Percentiles rank a stretch among this genome's conserved stretches.
Evolutionary conservation across 2,329 filamentous ascomycete genomes (phyloP).

Genomic region (Venturia oleaginea): DNA sequence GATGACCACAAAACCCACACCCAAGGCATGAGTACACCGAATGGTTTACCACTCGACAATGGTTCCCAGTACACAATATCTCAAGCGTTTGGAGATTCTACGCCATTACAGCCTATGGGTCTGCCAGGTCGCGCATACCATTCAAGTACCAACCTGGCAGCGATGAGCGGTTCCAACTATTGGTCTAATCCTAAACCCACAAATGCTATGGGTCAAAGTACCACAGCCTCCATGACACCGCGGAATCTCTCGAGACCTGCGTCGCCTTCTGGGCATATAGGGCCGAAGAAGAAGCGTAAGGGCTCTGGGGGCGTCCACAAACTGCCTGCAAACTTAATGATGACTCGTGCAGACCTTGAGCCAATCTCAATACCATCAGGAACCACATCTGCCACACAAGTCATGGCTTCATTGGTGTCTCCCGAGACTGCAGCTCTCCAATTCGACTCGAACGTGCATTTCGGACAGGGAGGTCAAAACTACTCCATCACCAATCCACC

Average conservation of each 20-base stretch:
- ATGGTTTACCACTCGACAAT: neutral
- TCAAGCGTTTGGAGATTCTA: slow-evolving; percentile 34
- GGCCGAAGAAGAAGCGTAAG: slow-evolving; percentile 75
- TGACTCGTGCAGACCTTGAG: slow-evolving; percentile 55
- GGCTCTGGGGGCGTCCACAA: slow-evolving; percentile 46
- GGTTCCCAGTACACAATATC: slow-evolving; percentile 47
- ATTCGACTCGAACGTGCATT: slow-evolving; percentile 8
- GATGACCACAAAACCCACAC: slow-evolving; percentile 89
- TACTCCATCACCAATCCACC: slow-evolving; percentile 51
- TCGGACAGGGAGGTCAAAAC: slow-evolving; percentile 21
- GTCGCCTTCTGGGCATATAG: slow-evolving; percentile 57
- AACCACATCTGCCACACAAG: slow-evolving; percentile 1
- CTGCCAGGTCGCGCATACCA: slow-evolving; percentile 15
- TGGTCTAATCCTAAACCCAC: neutral
- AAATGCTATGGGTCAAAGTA: slow-evolving; percentile 19
- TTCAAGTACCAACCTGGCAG: slow-evolving; percentile 10
- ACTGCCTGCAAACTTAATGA: slow-evolving; percentile 63
- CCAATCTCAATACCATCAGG: slow-evolving; percentile 14
- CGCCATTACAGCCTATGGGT: slow-evolving; percentile 17
- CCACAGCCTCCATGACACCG: slow-evolving; percentile 44
- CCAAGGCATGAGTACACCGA: neutral
- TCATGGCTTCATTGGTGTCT: slow-evolving; percentile 8
- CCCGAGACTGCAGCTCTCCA: slow-evolving; percentile 13
- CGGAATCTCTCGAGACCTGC: slow-evolving; percentile 62
- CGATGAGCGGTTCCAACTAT: slow-evolving; percentile 4